Evolutionary conservation across 1,284 basidiomycete genomes (phyloP).

Genomic region (Pseudozyma tsukubaensis): DNA sequence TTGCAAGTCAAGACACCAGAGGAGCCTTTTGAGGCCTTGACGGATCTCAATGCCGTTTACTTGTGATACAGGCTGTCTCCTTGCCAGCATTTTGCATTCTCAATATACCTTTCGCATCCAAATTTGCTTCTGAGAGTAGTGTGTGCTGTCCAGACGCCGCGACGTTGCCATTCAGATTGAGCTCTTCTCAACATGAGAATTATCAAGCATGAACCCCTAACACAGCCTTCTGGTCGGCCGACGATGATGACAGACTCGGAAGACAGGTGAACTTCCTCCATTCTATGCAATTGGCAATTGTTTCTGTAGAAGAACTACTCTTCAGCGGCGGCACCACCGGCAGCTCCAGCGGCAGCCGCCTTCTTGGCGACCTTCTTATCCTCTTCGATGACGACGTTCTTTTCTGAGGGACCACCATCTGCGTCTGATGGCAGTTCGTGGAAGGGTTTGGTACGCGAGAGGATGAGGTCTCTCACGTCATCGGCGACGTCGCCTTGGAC

Average conservation of each 20-base stretch:
- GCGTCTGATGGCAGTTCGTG: slow-evolving; percentile 60
- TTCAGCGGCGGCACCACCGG: slow-evolving; percentile 15
- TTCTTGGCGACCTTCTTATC: slow-evolving; percentile 62
- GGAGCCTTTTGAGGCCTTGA: slow-evolving; percentile 56
- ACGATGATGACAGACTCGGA: no score
- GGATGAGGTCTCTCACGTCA: slow-evolving; percentile 58
- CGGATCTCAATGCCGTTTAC: slow-evolving; percentile 55
- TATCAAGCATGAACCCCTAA: no score
- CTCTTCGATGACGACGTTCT: slow-evolving; percentile 65
- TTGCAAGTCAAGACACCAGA: slow-evolving; percentile 60
- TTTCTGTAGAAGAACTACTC: slow-evolving; percentile 8
- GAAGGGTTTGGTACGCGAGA: slow-evolving; percentile 62
- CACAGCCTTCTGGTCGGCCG: no score
- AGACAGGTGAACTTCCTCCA: no score
- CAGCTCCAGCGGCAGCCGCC: slow-evolving; percentile 32
- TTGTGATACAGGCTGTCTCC: slow-evolving; percentile 20
- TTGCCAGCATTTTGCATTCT: slow-evolving; percentile 2
- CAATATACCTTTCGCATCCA: not conserved
- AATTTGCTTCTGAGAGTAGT: no score
- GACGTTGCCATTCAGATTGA: not conserved
- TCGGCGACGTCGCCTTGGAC: slow-evolving; percentile 68
- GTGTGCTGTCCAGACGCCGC: no score
- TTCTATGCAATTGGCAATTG: not conserved
- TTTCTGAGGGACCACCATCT: slow-evolving; percentile 55
- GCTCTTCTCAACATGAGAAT: not conserved